Evolutionary conservation across 768 basidiomycete species (phyloP).

Genomic region (Termitomyces sp.): DNA sequence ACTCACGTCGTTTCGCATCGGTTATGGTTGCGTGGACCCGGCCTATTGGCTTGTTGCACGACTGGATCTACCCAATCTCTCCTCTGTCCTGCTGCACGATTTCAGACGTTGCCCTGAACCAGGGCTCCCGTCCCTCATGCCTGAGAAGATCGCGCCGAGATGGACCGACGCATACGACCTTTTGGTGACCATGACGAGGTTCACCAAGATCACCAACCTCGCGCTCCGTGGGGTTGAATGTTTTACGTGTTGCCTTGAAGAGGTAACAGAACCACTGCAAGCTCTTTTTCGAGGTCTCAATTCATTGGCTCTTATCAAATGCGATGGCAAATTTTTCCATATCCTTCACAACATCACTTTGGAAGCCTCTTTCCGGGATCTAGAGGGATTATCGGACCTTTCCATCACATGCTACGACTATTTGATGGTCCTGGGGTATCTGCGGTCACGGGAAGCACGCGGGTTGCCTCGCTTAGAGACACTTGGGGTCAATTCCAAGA

Average conservation of each 20-base stretch:
- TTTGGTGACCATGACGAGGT: constrained; percentile 7
- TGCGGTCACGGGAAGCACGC: constrained; percentile 10
- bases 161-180: constrained; percentile 10
- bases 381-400: constrained; percentile 12
- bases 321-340: constrained; percentile 11
- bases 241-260: constrained; percentile 9
- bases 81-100: constrained; percentile 10
- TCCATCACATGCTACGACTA: constrained; percentile 13
- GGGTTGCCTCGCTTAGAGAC: constrained; percentile 8
- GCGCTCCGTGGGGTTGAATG: constrained; percentile 16
- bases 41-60: constrained; percentile 5
- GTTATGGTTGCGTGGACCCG: constrained; percentile 10
- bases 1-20: constrained; percentile 12
- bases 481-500: constrained; percentile 13
- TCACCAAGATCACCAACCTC: constrained; percentile 6
- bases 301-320: constrained; percentile 10
- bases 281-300: constrained; percentile 11
- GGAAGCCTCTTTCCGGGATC: neutral
- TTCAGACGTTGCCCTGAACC: constrained; percentile 12
- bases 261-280: constrained; percentile 6
- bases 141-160: neutral
- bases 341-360: constrained; percentile 9
- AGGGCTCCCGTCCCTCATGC: neutral
- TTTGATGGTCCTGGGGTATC: constrained; percentile 10
- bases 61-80: constrained; percentile 12